Evolutionary conservation across 2,329 filamentous ascomycete genomes (phyloP).

Genomic region (Paraphoma sp.): DNA sequence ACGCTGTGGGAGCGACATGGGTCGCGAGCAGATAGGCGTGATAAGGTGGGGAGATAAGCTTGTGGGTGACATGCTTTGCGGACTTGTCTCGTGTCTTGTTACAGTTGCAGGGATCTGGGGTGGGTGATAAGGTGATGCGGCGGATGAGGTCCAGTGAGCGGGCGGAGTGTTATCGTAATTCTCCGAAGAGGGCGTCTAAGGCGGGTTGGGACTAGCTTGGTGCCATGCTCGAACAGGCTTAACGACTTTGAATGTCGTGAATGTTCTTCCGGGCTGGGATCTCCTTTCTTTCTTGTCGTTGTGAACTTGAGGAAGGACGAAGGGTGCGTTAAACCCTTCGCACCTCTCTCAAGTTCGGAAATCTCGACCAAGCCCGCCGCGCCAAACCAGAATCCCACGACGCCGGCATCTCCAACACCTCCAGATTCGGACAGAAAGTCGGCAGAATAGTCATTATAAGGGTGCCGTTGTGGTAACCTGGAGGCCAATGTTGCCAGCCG

Average conservation of each 20-base stretch:
- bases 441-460: neutral
- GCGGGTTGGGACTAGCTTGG: conserved; percentile 4
- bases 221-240: neutral
- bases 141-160: conserved; percentile 14
- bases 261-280: neutral
- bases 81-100: neutral
- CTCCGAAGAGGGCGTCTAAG: conserved; percentile 5
- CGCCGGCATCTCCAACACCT: neutral
- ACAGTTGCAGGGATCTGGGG: neutral
- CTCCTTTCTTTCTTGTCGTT: neutral
- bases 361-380: neutral
- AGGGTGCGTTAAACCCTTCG: neutral
- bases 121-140: conserved; percentile 2
- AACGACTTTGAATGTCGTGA: neutral
- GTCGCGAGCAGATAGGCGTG: neutral
- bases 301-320: neutral
- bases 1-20: neutral
- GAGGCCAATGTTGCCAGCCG: neutral
- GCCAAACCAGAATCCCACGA: neutral
- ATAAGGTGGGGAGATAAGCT: neutral
- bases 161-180: conserved; percentile 20
- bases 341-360: neutral
- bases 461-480: neutral
- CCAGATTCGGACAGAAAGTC: neutral
- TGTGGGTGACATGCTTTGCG: neutral